Evolutionary conservation across 805 yeast genomes (phyloP), one percentile per base, ranked within the genome.

Genomic region (Lipomyces mesembrius): DNA sequence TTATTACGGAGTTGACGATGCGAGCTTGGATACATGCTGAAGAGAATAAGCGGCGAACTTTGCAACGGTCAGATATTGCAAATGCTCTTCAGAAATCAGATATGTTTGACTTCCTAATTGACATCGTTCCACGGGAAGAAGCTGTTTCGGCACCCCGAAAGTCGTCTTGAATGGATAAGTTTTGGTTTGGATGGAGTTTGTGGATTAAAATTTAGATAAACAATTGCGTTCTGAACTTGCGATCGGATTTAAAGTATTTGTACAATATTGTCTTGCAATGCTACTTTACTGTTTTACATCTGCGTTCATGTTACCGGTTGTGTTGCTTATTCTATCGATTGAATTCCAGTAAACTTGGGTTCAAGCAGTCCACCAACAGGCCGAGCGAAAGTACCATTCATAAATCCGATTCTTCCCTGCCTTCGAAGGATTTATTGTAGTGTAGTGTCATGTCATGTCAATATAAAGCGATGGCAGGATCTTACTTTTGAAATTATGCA

Each of bases 11-110:
- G 77, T 81, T 95, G 63, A 93, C 99, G 14, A 93, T 95, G 97
- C 83, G 99, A 66, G 98, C 99, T 7, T 95, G 99, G 99, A 92
- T 95, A 69, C 97, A 93, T 74, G 97, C 98, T 2, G 98, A 95
- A 78, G 97, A 92, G 75, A 91, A 91, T 80, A 95, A 95, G 76
- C 85, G 99, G 72, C 81, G 99, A 68, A 95, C 99, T 4, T 80
- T 95, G 66, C 99, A 95, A 77, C 90, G 92, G 75, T 87, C 92
- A 0, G 99, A 95, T 76, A 92, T 95, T 69, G 97, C 97, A 1
- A 95, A 95, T 20, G 99, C 99, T 0, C 81, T 96, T 65, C 95
- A 92, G 71, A 92, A 92, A 76, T 87, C 93, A 52, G 99, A 95
- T 77, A 94, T 95, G 97, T 96, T 94, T 82, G 99, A 95, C 76